Conservation (phyloP, 2,329 filamentous ascomycete species). For the Arthrobotrys iridis region DNA sequence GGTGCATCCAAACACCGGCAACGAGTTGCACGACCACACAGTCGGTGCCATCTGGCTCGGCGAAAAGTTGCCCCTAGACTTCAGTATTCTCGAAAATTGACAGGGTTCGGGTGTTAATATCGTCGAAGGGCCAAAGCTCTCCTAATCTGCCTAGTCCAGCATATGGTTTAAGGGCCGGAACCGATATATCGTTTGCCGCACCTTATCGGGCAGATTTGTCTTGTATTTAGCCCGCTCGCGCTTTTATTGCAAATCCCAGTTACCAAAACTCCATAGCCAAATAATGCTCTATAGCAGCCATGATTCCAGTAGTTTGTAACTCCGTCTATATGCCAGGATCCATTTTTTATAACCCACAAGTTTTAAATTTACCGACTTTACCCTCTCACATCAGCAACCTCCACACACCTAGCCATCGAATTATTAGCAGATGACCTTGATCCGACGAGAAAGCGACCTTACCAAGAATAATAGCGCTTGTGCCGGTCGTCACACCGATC, state of each 20-base stretch:
- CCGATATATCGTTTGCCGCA: no score
- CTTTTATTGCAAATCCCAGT: no score
- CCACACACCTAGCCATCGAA: slow-evolving; percentile 32
- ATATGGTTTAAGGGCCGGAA: no score
- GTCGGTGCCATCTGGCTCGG: slow-evolving; percentile 80
- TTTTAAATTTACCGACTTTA: background rate
- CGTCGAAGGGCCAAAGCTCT: slow-evolving; percentile 21
- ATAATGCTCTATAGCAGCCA: no score
- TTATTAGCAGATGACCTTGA: background rate
- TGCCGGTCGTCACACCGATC: slow-evolving; percentile 80
- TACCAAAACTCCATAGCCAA: no score
- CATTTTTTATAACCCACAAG: background rate
- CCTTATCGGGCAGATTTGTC: no score
- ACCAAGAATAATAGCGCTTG: slow-evolving; percentile 53
- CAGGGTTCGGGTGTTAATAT: slow-evolving; percentile 58
- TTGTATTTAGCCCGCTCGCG: no score
- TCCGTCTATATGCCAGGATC: background rate
- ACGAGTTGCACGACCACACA: slow-evolving; percentile 69
- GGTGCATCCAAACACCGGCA: slow-evolving; percentile 81
- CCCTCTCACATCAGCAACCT: slow-evolving; percentile 45
- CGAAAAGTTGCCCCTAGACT: slow-evolving; percentile 71
- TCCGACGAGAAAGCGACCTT: background rate
- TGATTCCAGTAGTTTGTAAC: no score
- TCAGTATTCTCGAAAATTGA: slow-evolving; percentile 63
- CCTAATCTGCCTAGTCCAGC: background rate